Base-by-base conservation (phyloP, 306 rosid genomes). In the Medicago arabica region DNA sequence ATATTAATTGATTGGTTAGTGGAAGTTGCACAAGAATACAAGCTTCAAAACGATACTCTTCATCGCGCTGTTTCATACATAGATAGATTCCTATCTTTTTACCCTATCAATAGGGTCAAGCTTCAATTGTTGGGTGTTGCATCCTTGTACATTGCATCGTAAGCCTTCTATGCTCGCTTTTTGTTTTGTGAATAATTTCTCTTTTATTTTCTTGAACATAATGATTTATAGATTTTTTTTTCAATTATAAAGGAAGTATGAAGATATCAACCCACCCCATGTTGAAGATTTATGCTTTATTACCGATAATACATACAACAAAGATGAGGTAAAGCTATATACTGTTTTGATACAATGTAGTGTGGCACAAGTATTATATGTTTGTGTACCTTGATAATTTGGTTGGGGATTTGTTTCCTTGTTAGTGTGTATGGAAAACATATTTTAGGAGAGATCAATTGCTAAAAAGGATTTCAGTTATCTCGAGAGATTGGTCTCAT, bases 1-100 rank as follows among this genome's bases (percentile, higher is more conserved):
- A 67, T 81, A 8, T 75, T 91, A 69, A 89, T 94, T 7, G 98
- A 91, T 75, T 93, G 98, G 98, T 75, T 94, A 57, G 94, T 89
- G 4, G 91, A 88, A 6, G 91, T 94, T 68, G 96, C 89, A 0
- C 96, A 91, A 39, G 90, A 91, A 14, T 87, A 87, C 74, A 86
- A 87, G 79, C 98, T 94, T 23, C 83, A 84, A 25, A 47, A 96
- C 0, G 97, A 94, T 14, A 87, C 96, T 10, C 81, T 91, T 16
- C 81, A 71, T 69, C 94, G 89, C 40, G 57, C 89, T 2, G 78
- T 93, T 60, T 83, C 90, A 0, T 91, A 88, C 64, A 69, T 93
- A 4, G 98, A 93, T 62, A 85, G 83, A 54, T 88, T 72, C 78
- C 75, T 93, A 0, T 88, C 98, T 4, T 0, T 76, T 70, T 67